Conservation (phyloP, 2,329 filamentous ascomycete species). For the Neonectria hederae region DNA sequence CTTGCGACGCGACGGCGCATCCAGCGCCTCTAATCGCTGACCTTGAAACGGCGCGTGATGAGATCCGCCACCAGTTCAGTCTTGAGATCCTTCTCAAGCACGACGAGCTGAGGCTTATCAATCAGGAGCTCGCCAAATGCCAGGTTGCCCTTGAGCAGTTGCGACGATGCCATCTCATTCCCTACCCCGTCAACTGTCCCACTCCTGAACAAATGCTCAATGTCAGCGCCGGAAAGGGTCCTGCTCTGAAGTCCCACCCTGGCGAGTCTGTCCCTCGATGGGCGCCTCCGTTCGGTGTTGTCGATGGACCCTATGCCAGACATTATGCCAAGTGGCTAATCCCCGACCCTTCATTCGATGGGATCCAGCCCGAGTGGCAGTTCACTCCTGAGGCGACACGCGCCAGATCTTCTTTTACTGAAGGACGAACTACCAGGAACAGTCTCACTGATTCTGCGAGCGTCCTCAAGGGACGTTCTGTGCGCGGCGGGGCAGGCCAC, state of each 20-base stretch:
- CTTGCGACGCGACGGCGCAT: slow-evolving; percentile 33
- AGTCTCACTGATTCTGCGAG: slow-evolving; percentile 61
- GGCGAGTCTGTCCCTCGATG: slow-evolving; percentile 76
- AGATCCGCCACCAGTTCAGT: slow-evolving; percentile 86
- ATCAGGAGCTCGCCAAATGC: slow-evolving; percentile 96
- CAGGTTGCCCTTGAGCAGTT: slow-evolving; percentile 93
- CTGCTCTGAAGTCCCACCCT: slow-evolving; percentile 69
- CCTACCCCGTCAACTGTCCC: slow-evolving; percentile 79
- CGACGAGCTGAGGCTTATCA: slow-evolving; percentile 90
- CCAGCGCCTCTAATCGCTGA: slow-evolving; percentile 39
- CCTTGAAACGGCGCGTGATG: slow-evolving; percentile 70
- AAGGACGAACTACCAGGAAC: slow-evolving; percentile 83
- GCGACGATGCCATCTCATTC: slow-evolving; percentile 89
- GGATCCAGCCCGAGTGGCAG: slow-evolving; percentile 60
- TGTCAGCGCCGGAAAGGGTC: slow-evolving; percentile 78
- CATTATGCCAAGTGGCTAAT: slow-evolving; percentile 98
- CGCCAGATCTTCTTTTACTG: slow-evolving; percentile 59
- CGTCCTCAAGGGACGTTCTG: slow-evolving; percentile 60
- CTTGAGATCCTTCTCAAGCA: slow-evolving; percentile 94
- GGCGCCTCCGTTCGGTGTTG: slow-evolving; percentile 89
- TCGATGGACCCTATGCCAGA: slow-evolving; percentile 90
- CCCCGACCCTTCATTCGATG: slow-evolving; percentile 87
- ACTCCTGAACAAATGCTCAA: slow-evolving; percentile 74
- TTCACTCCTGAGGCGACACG: slow-evolving; percentile 53
- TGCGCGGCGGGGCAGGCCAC: slow-evolving; percentile 62